These are phyloP conservation scores for Corynascus novoguineensis DNA, from an alignment of 495 filamentous ascomycete genomes.

Conservation along the genomic window DNA sequence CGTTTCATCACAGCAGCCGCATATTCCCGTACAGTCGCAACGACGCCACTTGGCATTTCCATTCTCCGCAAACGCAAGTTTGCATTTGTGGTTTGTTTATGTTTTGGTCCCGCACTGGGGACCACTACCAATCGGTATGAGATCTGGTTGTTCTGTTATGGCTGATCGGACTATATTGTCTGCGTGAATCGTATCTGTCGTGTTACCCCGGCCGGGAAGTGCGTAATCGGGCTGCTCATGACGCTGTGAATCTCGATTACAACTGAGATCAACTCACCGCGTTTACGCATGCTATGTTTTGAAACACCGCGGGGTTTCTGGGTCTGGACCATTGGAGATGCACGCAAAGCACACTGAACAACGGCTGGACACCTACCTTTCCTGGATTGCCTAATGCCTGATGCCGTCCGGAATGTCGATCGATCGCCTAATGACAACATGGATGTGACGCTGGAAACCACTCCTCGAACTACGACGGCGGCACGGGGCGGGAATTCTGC, in stretches of 20 bases:
- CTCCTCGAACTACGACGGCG: background rate
- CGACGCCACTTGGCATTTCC: background rate
- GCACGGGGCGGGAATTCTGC: constrained; percentile 1
- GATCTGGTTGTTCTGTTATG: background rate
- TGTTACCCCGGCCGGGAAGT: constrained; percentile 1
- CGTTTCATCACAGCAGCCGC: constrained; percentile 13
- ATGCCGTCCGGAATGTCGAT: background rate
- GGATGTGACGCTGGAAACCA: background rate
- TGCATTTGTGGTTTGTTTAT: background rate
- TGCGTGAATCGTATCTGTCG: constrained; percentile 5
- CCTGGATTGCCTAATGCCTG: background rate
- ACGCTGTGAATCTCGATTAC: background rate
- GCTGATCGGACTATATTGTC: constrained; percentile 3
- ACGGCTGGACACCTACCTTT: background rate
- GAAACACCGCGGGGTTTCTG: background rate
- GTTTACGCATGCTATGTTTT: background rate
- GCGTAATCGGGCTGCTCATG: constrained; percentile 4
- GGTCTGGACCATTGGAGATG: background rate
- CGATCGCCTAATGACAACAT: no score
- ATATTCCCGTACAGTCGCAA: background rate
- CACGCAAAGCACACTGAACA: background rate
- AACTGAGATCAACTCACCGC: background rate
- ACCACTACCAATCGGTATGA: background rate
- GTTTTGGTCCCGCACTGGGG: background rate
- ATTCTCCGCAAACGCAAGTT: background rate